Percentiles rank a stretch among this genome's conserved stretches.
Evolutionary conservation across 148 eudicot species (phyloP).

Genomic region (Hydrangea macrophylla): DNA sequence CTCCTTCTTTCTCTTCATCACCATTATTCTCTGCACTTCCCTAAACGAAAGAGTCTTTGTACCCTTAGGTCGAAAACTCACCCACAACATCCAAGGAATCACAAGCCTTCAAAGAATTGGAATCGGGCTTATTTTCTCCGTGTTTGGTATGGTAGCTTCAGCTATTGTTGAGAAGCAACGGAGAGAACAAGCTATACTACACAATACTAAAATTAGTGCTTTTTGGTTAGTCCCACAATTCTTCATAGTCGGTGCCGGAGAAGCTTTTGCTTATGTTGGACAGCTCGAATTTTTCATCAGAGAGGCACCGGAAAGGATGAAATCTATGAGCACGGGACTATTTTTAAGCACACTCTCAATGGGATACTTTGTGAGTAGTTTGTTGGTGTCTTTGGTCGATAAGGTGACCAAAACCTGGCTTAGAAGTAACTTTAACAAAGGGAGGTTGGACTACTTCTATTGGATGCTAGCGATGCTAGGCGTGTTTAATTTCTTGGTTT

Average conservation of each 20-base stretch:
- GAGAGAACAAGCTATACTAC: slow-evolving; percentile 25
- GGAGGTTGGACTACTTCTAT: slow-evolving; percentile 50
- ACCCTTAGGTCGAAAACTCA: slow-evolving; percentile 68
- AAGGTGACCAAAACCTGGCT: slow-evolving; percentile 47
- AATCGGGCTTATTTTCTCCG: slow-evolving; percentile 64
- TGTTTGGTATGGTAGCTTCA: slow-evolving; percentile 63
- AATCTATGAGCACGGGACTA: slow-evolving; percentile 93
- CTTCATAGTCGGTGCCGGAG: slow-evolving; percentile 92
- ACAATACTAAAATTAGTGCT: slow-evolving; percentile 42
- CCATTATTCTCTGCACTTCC: slow-evolving; percentile 83
- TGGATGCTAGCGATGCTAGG: slow-evolving; percentile 56
- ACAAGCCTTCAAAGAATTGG: slow-evolving; percentile 83
- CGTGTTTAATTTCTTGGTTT: slow-evolving; percentile 40
- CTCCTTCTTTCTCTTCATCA: slow-evolving; percentile 77
- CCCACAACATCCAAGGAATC: slow-evolving; percentile 61
- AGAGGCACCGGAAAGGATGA: slow-evolving; percentile 97
- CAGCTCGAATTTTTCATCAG: slow-evolving; percentile 96
- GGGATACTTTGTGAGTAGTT: slow-evolving; percentile 60
- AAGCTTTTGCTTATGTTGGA: slow-evolving; percentile 95
- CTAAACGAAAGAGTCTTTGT: slow-evolving; percentile 66
- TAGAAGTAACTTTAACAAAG: slow-evolving; percentile 46
- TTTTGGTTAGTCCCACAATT: slow-evolving; percentile 96
- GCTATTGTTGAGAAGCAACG: slow-evolving; percentile 70
- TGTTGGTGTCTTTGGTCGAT: slow-evolving; percentile 48
- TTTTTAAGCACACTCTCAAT: slow-evolving; percentile 52